Evolutionary conservation across 257 asterid genomes (phyloP), one percentile per base, ranked within the genome.

Genomic region (Oldenlandia corymbosa): DNA sequence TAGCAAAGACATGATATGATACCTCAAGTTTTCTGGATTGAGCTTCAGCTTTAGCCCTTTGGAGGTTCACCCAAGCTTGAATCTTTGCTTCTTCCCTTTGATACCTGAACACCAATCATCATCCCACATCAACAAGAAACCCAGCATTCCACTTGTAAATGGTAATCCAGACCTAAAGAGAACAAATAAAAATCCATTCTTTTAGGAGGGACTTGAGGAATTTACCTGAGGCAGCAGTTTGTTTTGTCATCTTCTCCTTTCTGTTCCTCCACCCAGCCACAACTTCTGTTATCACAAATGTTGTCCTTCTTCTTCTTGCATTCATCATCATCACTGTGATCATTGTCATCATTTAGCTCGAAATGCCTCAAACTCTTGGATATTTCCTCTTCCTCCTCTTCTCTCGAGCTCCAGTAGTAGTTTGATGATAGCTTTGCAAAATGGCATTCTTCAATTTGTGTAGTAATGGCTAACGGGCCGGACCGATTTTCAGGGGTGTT

Each of bases 21-120:
- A 90, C 99, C 99, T 93, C 99, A 48, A 93, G 96, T 69, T 90
- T 93, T 84, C 94, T 83, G 18, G 99, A 93, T 61, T 93, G 94
- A 64, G 99, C 97, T 85, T 93, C 99, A 26, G 96, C 97, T 76
- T 90, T 93, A 63, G 99, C 99, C 76, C 79, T 85, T 69, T 87
- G 96, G 31, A 81, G 97, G 58, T 93, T 90, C 71, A 93, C 86
- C 99, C 99, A 90, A 76, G 97, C 99, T 79, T 90, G 90, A 62
- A 93, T 90, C 67, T 82, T 90, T 12, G 99, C 96, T 80, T 90
- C 94, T 78, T 93, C 99, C 71, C 99, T 85, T 68, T 93, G 95
- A 68, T 90, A 87, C 92, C 99, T 92, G 66, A 49, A 34, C 16
- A 67, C 62, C 32, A 17, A 69, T 41, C 58, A 58, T n/a, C n/a